These are phyloP conservation scores for Aspergillus ibericus DNA, from an alignment of 2,329 filamentous ascomycete species.

Conservation along the genomic window DNA sequence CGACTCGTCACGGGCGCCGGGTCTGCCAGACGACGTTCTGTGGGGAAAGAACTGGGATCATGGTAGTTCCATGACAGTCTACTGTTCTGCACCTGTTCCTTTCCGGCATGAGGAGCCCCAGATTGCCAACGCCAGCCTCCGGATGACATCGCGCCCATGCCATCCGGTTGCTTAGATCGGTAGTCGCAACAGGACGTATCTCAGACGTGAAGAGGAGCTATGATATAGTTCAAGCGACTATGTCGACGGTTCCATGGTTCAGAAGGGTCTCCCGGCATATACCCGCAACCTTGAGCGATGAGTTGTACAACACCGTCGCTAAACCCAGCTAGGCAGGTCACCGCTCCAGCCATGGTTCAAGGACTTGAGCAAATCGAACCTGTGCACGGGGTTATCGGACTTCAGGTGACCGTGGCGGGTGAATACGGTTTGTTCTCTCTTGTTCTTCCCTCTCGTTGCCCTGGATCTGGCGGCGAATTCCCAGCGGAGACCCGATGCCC, in stretches of 20 bases:
- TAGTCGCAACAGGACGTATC: not conserved
- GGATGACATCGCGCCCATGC: not conserved
- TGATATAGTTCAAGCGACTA: slow-evolving; percentile 11
- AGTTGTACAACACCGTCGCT: slow-evolving; percentile 3
- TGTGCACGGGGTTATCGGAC: not conserved
- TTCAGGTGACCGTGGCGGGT: not conserved
- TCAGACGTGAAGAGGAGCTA: not conserved
- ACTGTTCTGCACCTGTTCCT: slow-evolving; percentile 2
- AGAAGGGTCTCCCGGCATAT: slow-evolving; percentile 9
- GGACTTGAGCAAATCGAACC: not conserved
- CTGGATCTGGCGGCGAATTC: not conserved
- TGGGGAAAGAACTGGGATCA: not conserved
- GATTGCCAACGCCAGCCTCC: not conserved
- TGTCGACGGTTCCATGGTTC: slow-evolving; percentile 20
- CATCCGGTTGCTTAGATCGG: not conserved
- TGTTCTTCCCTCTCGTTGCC: not conserved
- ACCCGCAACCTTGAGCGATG: slow-evolving; percentile 16
- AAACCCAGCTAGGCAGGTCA: not conserved
- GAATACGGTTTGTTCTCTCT: too few species aligned
- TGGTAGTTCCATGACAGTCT: not conserved
- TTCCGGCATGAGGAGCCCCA: not conserved
- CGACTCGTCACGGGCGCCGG: not conserved
- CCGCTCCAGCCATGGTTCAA: not conserved
- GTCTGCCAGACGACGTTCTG: not conserved
- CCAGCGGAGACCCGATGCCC: not conserved